These are phyloP conservation scores for Ophiostoma triangulosporum DNA, from an alignment of 2,329 filamentous ascomycete genomes.

Conservation along the genomic window DNA sequence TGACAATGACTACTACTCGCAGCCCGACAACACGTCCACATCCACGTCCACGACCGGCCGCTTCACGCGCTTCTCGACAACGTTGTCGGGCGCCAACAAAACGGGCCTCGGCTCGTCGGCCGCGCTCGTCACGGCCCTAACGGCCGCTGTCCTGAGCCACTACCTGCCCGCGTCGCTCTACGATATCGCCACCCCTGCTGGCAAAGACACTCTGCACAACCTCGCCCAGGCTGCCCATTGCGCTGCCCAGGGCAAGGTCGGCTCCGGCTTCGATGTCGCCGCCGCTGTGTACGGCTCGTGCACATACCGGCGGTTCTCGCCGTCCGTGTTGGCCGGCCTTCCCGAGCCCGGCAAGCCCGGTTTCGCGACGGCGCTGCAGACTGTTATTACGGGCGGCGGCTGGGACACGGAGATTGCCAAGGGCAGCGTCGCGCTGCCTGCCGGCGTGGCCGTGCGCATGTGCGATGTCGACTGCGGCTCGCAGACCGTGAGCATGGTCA, in stretches of 20 bases:
- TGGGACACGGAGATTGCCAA: slow-evolving; percentile 77
- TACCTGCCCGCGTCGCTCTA: slow-evolving; percentile 50
- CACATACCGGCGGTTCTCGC: slow-evolving; percentile 84
- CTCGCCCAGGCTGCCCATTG: slow-evolving; percentile 89
- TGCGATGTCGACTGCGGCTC: slow-evolving; percentile 93
- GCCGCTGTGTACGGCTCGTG: slow-evolving; percentile 86
- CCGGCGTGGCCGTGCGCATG: slow-evolving; percentile 69
- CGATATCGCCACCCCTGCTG: slow-evolving; percentile 38
- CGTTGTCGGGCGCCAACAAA: slow-evolving; percentile 72
- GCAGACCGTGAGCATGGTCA: slow-evolving; percentile 91
- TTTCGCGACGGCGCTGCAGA: slow-evolving; percentile 53
- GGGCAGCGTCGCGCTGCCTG: slow-evolving; percentile 55
- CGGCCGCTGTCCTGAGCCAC: slow-evolving; percentile 61
- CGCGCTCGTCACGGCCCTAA: slow-evolving; percentile 80
- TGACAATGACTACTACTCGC: slow-evolving; percentile 94
- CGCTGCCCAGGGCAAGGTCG: slow-evolving; percentile 91
- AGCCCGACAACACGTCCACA: slow-evolving; percentile 31
- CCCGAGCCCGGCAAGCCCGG: slow-evolving; percentile 51
- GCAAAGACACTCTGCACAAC: slow-evolving; percentile 64
- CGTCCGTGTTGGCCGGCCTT: slow-evolving; percentile 52
- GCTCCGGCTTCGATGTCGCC: slow-evolving; percentile 90
- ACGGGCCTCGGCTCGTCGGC: slow-evolving; percentile 92
- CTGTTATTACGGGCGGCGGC: slow-evolving; percentile 48
- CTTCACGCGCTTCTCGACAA: slow-evolving; percentile 68
- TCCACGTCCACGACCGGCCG: slow-evolving; percentile 25